phyloP scores from a whole-genome alignment of 306 rosid genomes.

The Quercus cerris region DNA sequence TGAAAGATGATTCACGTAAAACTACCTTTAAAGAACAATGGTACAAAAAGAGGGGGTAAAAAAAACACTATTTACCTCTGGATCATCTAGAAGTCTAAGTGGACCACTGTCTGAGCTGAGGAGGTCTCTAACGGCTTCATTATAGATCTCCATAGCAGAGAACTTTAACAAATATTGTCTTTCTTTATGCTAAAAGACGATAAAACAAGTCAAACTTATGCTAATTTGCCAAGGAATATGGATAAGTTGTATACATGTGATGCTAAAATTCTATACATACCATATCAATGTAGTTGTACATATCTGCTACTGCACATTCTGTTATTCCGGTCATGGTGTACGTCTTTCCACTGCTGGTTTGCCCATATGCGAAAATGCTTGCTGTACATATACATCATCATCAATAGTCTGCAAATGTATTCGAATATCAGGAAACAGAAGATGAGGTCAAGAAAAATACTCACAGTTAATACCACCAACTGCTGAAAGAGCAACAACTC shows the following conservation, averaged over 20 bases:
- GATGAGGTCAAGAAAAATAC: slow-evolving; percentile 20
- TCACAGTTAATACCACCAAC: slow-evolving; percentile 83
- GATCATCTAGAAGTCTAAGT: slow-evolving; percentile 85
- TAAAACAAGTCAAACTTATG: slow-evolving; percentile 25
- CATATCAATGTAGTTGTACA: slow-evolving; percentile 57
- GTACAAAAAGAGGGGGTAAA: background rate
- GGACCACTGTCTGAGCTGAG: slow-evolving; percentile 45
- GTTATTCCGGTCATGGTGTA: slow-evolving; percentile 89
- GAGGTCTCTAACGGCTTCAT: slow-evolving; percentile 87
- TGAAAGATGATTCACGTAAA: slow-evolving; percentile 19
- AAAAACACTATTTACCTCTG: slow-evolving; percentile 55
- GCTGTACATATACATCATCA: slow-evolving; percentile 39
- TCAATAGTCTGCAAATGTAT: slow-evolving; percentile 1
- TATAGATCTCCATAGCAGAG: slow-evolving; percentile 92
- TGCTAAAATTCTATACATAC: slow-evolving; percentile 28
- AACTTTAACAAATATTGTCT: slow-evolving; percentile 70
- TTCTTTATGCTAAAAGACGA: slow-evolving; percentile 54
- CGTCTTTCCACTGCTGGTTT: slow-evolving; percentile 98
- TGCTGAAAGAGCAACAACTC: slow-evolving; percentile 80
- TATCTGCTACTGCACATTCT: slow-evolving; percentile 61
- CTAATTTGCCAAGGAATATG: background rate
- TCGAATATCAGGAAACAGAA: slow-evolving; percentile 10
- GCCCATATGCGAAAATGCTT: slow-evolving; percentile 89
- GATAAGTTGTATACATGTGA: background rate
- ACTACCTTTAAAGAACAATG: background rate